Conservation (phyloP, 805 yeast genomes). For the Suhomyces sp. region DNA sequence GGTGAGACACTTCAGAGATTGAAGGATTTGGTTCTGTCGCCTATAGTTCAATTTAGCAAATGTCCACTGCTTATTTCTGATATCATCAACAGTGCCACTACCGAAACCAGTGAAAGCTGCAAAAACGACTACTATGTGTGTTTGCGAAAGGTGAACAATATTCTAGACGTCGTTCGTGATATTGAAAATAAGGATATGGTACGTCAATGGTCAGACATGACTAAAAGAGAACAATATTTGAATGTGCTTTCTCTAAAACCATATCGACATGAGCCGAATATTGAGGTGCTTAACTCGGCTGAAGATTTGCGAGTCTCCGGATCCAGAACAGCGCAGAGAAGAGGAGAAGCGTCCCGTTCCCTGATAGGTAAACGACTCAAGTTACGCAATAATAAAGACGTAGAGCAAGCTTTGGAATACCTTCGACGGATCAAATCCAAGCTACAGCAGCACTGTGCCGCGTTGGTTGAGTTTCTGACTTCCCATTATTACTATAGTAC, state of each 20-base stretch:
- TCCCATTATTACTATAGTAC: conserved; percentile 2
- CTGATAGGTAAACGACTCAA: neutral
- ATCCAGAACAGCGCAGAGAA: neutral
- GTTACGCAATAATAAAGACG: neutral
- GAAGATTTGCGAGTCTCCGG: conserved; percentile 2
- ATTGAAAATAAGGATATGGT: neutral
- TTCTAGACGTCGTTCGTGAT: neutral
- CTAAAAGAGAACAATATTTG: neutral
- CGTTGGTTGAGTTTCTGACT: neutral
- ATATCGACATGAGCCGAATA: neutral
- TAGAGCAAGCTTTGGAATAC: neutral
- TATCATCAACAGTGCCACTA: neutral
- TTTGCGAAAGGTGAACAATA: neutral
- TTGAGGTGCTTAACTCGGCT: neutral
- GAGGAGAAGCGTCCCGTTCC: neutral
- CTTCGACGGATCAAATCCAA: neutral
- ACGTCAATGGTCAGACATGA: neutral
- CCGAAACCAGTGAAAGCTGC: neutral
- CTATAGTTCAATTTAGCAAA: neutral
- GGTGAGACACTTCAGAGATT: neutral
- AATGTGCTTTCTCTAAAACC: neutral
- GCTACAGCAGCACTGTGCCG: neutral
- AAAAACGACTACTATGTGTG: neutral
- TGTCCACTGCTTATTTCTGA: neutral
- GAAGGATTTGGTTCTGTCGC: neutral